Base-by-base conservation (phyloP, 768 basidiomycete species). In the Lactarius akahatsu region DNA sequence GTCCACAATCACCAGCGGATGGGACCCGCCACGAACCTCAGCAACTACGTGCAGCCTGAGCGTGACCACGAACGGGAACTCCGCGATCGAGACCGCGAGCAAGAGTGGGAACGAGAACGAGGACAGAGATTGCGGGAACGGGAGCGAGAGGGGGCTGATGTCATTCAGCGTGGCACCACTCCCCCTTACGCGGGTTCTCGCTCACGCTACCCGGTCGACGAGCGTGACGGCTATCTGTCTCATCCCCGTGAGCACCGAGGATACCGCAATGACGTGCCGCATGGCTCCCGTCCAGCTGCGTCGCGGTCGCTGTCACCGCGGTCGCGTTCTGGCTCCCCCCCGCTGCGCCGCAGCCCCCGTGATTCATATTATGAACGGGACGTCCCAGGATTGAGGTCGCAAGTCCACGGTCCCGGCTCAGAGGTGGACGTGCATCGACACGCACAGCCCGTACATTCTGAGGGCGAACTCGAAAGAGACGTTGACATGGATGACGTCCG, bases 1-100 rank as follows among this genome's bases (percentile, higher is more conserved):
- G 74, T 81, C 57, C 90, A 90, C 74, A 80, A 80, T 66, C 88
- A 90, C 75, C 88, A 89, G 74, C 86, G 87, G 62, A 72, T 87
- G 71, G 88, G 87, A 8, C 86, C 87, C 47, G 86, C 81, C 3
- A 79, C 85, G 30, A 85, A 81, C 70, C 79, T 87, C 57, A 83
- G 81, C 72, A 73, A 76, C 69, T 73, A 76, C 43, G 78, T 77
- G 73, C 77, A 74, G 59, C 77, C 83, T 64, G 83, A 83, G 23
- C 81, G 85, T 28, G 83, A 85, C 36, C 78, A 83, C 72, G 83
- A 83, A 64, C 78, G 80, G 34, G 78, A 79, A 32, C 74, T 40
- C 52, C 79, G 68, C 41, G 81, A 82, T 50, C 78, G 78, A 59
- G 83, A 83, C 61, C 73, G 70, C 20, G 70, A 66, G 56, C 56